phyloP scores from a whole-genome alignment of 345 rosid species.

The Lumnitzera littorea region DNA sequence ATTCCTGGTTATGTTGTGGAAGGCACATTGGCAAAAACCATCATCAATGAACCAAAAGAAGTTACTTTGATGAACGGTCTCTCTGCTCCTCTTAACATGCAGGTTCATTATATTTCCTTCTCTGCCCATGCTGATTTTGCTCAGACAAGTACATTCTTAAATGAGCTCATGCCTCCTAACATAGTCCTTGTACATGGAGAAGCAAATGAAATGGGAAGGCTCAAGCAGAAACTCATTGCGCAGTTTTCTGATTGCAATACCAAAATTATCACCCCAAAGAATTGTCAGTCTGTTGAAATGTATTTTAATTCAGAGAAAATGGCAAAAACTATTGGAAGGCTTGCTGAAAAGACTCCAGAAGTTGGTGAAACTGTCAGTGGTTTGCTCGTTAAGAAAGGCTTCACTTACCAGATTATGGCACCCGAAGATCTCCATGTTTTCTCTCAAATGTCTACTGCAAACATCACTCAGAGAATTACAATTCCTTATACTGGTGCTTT shows the following conservation, averaged over 20 bases:
- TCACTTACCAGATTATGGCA: conserved; percentile 94
- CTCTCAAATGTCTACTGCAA: conserved; percentile 89
- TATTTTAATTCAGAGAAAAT: conserved; percentile 76
- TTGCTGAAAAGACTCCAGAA: conserved; percentile 78
- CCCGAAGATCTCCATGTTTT: conserved; percentile 93
- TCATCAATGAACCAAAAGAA: conserved; percentile 85
- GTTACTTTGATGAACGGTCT: conserved; percentile 95
- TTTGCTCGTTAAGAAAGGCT: conserved; percentile 83
- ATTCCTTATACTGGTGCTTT: conserved; percentile 73
- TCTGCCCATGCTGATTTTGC: conserved; percentile 96
- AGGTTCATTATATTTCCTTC: conserved; percentile 87
- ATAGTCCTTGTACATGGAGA: conserved; percentile 92
- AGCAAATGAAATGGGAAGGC: conserved; percentile 92
- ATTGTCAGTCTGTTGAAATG: conserved; percentile 89
- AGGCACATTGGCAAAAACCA: conserved; percentile 80
- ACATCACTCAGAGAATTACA: conserved; percentile 70
- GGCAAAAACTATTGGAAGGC: conserved; percentile 86
- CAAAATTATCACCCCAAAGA: conserved; percentile 77
- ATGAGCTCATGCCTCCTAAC: conserved; percentile 92
- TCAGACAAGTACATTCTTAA: conserved; percentile 88
- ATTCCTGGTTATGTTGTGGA: conserved; percentile 83
- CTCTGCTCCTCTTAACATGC: conserved; percentile 78
- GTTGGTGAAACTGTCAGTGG: conserved; percentile 77
- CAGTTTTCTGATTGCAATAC: conserved; percentile 77
- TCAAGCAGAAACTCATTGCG: conserved; percentile 71